These are phyloP conservation scores for Lepiota subincarnata DNA, from an alignment of 768 basidiomycete species.

Conservation along the genomic window DNA sequence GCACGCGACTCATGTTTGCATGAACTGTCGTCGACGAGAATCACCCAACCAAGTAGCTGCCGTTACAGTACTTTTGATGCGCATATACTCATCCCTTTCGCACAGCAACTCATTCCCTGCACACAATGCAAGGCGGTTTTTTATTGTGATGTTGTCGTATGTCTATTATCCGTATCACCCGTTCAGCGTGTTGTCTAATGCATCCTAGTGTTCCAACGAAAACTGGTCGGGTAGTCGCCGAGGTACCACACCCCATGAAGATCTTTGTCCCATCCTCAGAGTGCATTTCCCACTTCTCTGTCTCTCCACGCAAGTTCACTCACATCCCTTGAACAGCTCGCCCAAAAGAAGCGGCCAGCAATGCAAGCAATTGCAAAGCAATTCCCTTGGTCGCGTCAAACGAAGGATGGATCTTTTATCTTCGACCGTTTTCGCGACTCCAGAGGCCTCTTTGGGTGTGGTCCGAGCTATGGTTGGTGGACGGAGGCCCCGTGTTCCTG, in stretches of 20 bases:
- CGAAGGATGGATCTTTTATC: constrained; percentile 13
- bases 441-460: constrained; percentile 28
- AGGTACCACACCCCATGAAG: neutral
- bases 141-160: constrained; percentile 11
- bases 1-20: constrained; percentile 8
- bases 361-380: constrained; percentile 18
- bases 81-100: neutral
- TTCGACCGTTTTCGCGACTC: constrained; percentile 16
- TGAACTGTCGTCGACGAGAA: constrained; percentile 9
- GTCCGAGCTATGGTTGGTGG: constrained; percentile 37
- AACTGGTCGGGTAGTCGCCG: constrained; percentile 3
- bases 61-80: neutral
- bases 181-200: neutral
- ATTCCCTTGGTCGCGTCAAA: constrained; percentile 21
- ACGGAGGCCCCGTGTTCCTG: constrained; percentile 20
- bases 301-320: neutral
- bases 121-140: constrained; percentile 9
- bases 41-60: constrained; percentile 1
- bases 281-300: neutral
- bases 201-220: constrained; percentile 4
- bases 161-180: neutral
- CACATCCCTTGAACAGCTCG: neutral
- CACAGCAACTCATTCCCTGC: constrained; percentile 8
- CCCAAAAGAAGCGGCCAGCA: constrained; percentile 10
- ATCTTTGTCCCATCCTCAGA: constrained; percentile 1